These are phyloP conservation scores for Fusarium floridanum DNA, from an alignment of 2,329 filamentous ascomycete species.

Conservation along the genomic window DNA sequence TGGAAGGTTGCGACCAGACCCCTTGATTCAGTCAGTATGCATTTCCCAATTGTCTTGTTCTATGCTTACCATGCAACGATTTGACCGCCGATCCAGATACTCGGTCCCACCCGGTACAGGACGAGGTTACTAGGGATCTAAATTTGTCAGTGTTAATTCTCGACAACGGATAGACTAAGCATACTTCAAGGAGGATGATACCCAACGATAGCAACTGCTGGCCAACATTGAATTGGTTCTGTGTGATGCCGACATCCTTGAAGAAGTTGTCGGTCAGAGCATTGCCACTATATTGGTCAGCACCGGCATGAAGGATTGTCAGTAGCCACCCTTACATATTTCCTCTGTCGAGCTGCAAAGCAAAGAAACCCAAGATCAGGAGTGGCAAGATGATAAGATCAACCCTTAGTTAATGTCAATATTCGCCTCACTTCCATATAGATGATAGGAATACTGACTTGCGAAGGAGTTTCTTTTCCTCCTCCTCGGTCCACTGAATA, in stretches of 20 bases:
- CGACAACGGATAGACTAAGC: background rate
- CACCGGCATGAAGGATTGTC: background rate
- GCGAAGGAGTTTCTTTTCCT: slow-evolving; percentile 42
- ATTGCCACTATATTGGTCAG: slow-evolving; percentile 44
- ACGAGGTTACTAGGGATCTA: slow-evolving; percentile 61
- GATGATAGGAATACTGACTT: slow-evolving; percentile 32
- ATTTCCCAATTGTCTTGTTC: background rate
- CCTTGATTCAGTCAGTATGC: slow-evolving; percentile 41
- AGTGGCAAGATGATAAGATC: slow-evolving; percentile 60
- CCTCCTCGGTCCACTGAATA: slow-evolving; percentile 40
- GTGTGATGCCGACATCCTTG: slow-evolving; percentile 58
- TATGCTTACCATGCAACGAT: slow-evolving; percentile 52
- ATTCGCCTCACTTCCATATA: background rate
- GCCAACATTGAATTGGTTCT: slow-evolving; percentile 62
- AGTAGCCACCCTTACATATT: slow-evolving; percentile 48
- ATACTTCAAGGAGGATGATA: slow-evolving; percentile 50
- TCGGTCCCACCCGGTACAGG: slow-evolving; percentile 60
- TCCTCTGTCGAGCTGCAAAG: slow-evolving; percentile 54
- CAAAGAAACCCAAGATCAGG: slow-evolving; percentile 60
- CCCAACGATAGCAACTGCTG: slow-evolving; percentile 59
- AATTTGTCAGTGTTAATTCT: background rate
- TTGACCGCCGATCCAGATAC: slow-evolving; percentile 54
- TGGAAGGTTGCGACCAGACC: slow-evolving; percentile 51
- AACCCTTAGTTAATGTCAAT: slow-evolving; percentile 49
- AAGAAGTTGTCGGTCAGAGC: slow-evolving; percentile 61